phyloP scores from a whole-genome alignment of 1,139 yeast species.

The Pichia cactophila region DNA sequence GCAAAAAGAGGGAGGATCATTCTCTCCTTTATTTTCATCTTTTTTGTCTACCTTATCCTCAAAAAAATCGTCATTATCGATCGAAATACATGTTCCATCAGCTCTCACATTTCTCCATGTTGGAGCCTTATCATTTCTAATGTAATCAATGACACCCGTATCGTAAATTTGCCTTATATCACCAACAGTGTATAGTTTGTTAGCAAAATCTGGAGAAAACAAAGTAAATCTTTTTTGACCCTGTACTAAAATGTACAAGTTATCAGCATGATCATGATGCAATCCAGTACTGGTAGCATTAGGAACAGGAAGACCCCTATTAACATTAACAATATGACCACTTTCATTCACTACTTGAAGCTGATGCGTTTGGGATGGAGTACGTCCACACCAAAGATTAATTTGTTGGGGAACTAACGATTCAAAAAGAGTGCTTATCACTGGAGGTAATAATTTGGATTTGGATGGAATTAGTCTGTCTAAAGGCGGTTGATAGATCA shows the following conservation, averaged over 20 bases:
- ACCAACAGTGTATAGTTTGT: constrained; percentile 53
- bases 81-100: constrained; percentile 39
- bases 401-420: constrained; percentile 58
- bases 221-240: constrained; percentile 64
- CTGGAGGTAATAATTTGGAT: constrained; percentile 29
- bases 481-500: constrained; percentile 54
- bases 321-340: constrained; percentile 26
- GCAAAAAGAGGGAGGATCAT: constrained; percentile 66
- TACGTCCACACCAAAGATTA: constrained; percentile 60
- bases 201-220: constrained; percentile 55
- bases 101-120: constrained; percentile 51
- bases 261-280: constrained; percentile 80
- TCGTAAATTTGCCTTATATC: constrained; percentile 39
- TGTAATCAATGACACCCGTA: constrained; percentile 64
- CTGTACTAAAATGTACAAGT: constrained; percentile 50
- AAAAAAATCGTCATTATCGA: constrained; percentile 1
- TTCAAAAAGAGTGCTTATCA: constrained; percentile 36
- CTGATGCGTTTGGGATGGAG: constrained; percentile 6
- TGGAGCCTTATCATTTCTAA: constrained; percentile 44
- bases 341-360: background rate
- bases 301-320: constrained; percentile 43
- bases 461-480: constrained; percentile 30
- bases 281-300: constrained; percentile 60
- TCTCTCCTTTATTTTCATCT: constrained; percentile 13
- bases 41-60: constrained; percentile 6